These are phyloP conservation scores for Xerocomus brunneocitrinus DNA, from an alignment of 768 basidiomycete genomes.

Conservation along the genomic window DNA sequence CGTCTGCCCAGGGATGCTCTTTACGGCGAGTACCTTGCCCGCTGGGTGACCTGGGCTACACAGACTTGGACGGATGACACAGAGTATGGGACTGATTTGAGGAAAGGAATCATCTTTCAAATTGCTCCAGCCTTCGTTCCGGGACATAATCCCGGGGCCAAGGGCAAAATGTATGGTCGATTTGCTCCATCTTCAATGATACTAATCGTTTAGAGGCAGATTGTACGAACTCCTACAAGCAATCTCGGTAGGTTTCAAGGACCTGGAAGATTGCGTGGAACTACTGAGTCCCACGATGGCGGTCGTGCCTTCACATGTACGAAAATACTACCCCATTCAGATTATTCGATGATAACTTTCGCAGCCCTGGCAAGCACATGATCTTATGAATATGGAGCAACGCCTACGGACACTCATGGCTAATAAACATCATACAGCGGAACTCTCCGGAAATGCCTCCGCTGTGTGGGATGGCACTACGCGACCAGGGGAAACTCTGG, in stretches of 20 bases:
- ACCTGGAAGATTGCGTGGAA: conserved; percentile 16
- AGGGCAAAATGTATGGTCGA: conserved; percentile 33
- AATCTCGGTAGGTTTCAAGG: conserved; percentile 16
- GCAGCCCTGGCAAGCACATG: conserved; percentile 48
- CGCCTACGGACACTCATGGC: conserved; percentile 41
- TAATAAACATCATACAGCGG: conserved; percentile 4
- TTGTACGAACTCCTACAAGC: conserved; percentile 18
- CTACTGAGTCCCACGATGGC: conserved; percentile 11
- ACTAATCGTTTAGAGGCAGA: conserved; percentile 15
- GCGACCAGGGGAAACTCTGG: conserved; percentile 1
- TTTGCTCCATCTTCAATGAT: neutral
- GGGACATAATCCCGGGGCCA: conserved; percentile 20
- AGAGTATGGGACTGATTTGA: conserved; percentile 37
- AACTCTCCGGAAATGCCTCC: neutral
- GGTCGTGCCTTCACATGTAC: conserved; percentile 14
- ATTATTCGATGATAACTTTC: neutral
- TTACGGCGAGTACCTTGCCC: conserved; percentile 57
- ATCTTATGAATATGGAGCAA: conserved; percentile 53
- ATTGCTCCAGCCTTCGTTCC: conserved; percentile 50
- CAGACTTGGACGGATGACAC: conserved; percentile 35
- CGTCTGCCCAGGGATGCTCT: conserved; percentile 34
- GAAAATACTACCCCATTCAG: neutral
- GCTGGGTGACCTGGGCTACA: conserved; percentile 65
- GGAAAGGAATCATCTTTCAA: conserved; percentile 40
- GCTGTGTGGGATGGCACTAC: neutral